A percentile compares a stretch with the other conserved stretches of the same genome.
Evolutionary conservation across 1,284 basidiomycete species (phyloP).

Genomic region (Puccinia sorghi): DNA sequence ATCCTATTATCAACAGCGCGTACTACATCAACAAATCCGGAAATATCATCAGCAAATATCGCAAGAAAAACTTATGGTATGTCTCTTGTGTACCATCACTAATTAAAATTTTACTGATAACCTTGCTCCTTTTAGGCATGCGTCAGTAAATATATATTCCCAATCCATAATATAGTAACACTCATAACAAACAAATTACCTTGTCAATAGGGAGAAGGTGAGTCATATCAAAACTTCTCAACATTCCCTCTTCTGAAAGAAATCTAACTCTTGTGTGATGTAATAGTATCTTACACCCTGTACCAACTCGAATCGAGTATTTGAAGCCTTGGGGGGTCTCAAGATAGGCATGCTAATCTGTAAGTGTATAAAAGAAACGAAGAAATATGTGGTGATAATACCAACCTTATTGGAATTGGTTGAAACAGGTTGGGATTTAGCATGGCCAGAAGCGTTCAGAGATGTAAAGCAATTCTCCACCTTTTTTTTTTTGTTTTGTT

Average conservation of each 20-base stretch:
- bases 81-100: too few species aligned
- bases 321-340: slow-evolving; percentile 13
- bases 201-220: slow-evolving; percentile 17
- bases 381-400: too few species aligned
- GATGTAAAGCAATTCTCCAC: slow-evolving; percentile 3
- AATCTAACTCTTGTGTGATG: neutral
- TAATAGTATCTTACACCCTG: slow-evolving; percentile 32
- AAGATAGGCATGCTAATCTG: slow-evolving; percentile 27
- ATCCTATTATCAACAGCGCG: slow-evolving; percentile 13
- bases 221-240: neutral
- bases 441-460: slow-evolving; percentile 43
- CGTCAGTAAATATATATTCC: too few species aligned
- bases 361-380: neutral
- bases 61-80: slow-evolving; percentile 42
- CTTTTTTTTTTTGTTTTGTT: too few species aligned
- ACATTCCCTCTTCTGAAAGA: neutral
- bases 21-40: slow-evolving; percentile 36
- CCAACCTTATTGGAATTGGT: neutral
- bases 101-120: neutral
- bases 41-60: slow-evolving; percentile 27
- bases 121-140: slow-evolving; percentile 3
- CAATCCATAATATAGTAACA: too few species aligned
- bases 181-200: too few species aligned
- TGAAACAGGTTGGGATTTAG: slow-evolving; percentile 38
- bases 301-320: slow-evolving; percentile 16